Conservation (phyloP, 345 rosid species). For the Eutrema heterophyllum region DNA sequence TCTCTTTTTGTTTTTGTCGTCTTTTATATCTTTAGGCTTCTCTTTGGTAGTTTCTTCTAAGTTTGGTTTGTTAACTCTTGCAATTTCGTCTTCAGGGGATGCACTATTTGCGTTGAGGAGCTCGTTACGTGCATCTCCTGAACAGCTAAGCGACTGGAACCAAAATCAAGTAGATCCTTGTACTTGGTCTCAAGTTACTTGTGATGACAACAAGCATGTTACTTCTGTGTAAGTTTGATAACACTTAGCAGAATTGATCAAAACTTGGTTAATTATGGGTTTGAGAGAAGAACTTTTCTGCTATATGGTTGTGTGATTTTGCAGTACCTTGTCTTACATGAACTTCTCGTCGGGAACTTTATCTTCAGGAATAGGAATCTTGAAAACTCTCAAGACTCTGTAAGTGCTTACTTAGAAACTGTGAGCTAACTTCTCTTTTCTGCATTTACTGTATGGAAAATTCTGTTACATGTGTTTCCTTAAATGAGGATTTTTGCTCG, state of each 20-base stretch:
- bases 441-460: not conserved
- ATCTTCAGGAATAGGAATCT: conserved; percentile 63
- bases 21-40: not conserved
- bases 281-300: not conserved
- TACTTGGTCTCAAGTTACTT: conserved; percentile 78
- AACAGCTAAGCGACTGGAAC: conserved; percentile 74
- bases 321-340: conserved; percentile 78
- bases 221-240: conserved; percentile 57
- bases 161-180: conserved; percentile 86
- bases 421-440: not conserved
- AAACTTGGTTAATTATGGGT: not conserved
- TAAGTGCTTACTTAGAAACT: conserved; percentile 33
- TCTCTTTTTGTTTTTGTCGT: not conserved
- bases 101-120: conserved; percentile 55
- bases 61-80: not conserved
- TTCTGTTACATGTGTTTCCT: not conserved
- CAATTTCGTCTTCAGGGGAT: conserved; percentile 45
- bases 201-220: conserved; percentile 48
- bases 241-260: not conserved
- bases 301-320: conserved; percentile 10
- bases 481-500: conserved; percentile 11
- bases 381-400: conserved; percentile 67
- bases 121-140: conserved; percentile 48
- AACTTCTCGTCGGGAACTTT: conserved; percentile 74
- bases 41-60: not conserved